Percentiles rank a stretch among this genome's conserved stretches.
These are phyloP conservation scores for Cercospora beticola DNA, from an alignment of 2,329 filamentous ascomycete genomes.

Conservation along the genomic window DNA sequence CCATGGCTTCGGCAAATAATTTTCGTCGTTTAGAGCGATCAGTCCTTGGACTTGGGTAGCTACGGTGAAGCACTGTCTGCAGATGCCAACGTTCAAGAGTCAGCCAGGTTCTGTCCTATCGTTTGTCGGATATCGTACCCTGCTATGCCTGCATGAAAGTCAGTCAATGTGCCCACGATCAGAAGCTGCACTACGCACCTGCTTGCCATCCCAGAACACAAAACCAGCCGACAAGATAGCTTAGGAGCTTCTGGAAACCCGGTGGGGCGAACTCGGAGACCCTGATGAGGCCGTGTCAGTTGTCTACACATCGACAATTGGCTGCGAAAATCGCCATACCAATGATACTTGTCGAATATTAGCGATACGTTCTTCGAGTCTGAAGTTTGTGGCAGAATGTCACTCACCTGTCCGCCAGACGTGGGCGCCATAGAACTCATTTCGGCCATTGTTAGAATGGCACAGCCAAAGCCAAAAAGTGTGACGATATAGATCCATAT, in stretches of 20 bases:
- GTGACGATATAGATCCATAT: constrained; percentile 29
- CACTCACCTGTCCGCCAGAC: constrained; percentile 34
- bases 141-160: constrained; percentile 31
- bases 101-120: neutral
- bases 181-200: neutral
- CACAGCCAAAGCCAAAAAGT: constrained; percentile 26
- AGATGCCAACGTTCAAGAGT: neutral
- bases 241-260: constrained; percentile 44
- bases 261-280: constrained; percentile 45
- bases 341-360: constrained; percentile 25
- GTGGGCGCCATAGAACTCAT: constrained; percentile 36
- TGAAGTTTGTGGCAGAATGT: neutral
- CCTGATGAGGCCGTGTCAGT: constrained; percentile 14
- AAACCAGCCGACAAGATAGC: constrained; percentile 46
- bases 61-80: constrained; percentile 43
- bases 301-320: neutral
- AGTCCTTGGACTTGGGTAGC: constrained; percentile 49
- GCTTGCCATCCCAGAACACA: constrained; percentile 45
- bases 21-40: constrained; percentile 45
- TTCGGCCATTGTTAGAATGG: constrained; percentile 29
- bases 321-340: neutral
- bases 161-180: neutral
- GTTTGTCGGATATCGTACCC: constrained; percentile 20
- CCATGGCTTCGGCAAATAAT: constrained; percentile 45
- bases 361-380: neutral